phyloP scores from a whole-genome alignment of 1,284 basidiomycete species.

The Termitomyces sp. region DNA sequence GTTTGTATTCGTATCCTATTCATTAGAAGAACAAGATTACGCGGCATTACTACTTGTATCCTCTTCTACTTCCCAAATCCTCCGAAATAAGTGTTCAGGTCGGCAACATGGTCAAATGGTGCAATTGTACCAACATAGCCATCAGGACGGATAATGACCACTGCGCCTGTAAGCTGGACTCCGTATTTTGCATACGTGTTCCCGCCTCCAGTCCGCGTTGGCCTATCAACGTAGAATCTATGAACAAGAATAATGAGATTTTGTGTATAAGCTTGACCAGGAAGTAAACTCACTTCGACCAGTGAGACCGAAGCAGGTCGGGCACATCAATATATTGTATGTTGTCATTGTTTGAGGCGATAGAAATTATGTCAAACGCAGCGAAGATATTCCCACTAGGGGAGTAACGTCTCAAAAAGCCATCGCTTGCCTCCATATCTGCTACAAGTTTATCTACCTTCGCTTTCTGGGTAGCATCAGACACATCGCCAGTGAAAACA shows the following conservation, averaged over 20 bases:
- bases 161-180: slow-evolving; percentile 47
- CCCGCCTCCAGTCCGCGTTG: slow-evolving; percentile 34
- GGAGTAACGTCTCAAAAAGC: slow-evolving; percentile 34
- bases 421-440: slow-evolving; percentile 33
- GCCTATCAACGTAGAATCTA: slow-evolving; percentile 49
- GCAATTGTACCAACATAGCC: slow-evolving; percentile 57
- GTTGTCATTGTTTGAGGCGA: slow-evolving; percentile 42
- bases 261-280: background rate
- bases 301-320: slow-evolving; percentile 50
- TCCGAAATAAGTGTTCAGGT: slow-evolving; percentile 18
- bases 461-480: slow-evolving; percentile 31
- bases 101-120: slow-evolving; percentile 15
- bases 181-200: slow-evolving; percentile 53
- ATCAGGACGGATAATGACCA: slow-evolving; percentile 69
- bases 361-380: slow-evolving; percentile 52
- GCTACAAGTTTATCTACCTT: slow-evolving; percentile 40
- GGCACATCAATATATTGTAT: slow-evolving; percentile 48
- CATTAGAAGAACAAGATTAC: background rate
- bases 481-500: slow-evolving; percentile 58
- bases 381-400: slow-evolving; percentile 23
- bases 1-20: slow-evolving; percentile 4
- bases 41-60: background rate
- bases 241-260: background rate
- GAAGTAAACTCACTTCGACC: slow-evolving; percentile 51
- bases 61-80: slow-evolving; percentile 3